Percentiles rank a stretch among this genome's conserved stretches.
phyloP scores from a whole-genome alignment of 2,329 filamentous ascomycete genomes.

The Proliferodiscus dingleyae region DNA sequence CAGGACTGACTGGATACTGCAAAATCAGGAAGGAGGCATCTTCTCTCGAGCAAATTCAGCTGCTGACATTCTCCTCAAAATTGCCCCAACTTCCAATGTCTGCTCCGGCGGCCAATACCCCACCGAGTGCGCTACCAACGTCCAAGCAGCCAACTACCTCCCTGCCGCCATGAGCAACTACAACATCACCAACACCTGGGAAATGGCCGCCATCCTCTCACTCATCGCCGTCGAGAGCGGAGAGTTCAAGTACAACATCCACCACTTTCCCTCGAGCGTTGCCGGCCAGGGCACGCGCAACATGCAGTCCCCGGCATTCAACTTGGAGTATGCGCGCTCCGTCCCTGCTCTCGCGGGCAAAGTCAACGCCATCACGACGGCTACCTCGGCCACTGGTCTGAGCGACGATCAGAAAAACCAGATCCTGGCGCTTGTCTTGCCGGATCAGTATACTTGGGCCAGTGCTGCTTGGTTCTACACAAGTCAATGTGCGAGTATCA shows the following conservation, averaged over 20 bases:
- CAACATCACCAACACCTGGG: conserved; percentile 43
- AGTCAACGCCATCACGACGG: conserved; percentile 27
- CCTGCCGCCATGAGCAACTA: conserved; percentile 49
- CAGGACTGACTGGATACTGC: no score
- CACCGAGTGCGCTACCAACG: conserved; percentile 49
- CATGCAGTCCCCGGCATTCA: conserved; percentile 56
- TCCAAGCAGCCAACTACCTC: conserved; percentile 46
- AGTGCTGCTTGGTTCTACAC: conserved; percentile 58
- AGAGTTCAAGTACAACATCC: conserved; percentile 58
- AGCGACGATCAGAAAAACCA: conserved; percentile 35
- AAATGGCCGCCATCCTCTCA: conserved; percentile 55
- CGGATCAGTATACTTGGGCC: conserved; percentile 49
- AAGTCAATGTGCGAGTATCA: conserved; percentile 47
- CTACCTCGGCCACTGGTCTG: conserved; percentile 27
- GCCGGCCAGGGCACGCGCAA: conserved; percentile 60
- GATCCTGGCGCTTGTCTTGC: conserved; percentile 46
- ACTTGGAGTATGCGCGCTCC: conserved; percentile 48
- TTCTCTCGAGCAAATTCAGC: conserved; percentile 13
- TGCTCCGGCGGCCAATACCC: conserved; percentile 41
- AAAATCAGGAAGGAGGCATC: background rate
- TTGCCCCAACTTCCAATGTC: conserved; percentile 43
- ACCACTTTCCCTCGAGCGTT: conserved; percentile 45
- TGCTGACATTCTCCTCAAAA: conserved; percentile 26
- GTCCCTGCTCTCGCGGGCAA: conserved; percentile 39
- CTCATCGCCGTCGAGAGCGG: conserved; percentile 57